These are phyloP conservation scores for Orbilia oligospora DNA, from an alignment of 2,329 filamentous ascomycete genomes.

Conservation along the genomic window DNA sequence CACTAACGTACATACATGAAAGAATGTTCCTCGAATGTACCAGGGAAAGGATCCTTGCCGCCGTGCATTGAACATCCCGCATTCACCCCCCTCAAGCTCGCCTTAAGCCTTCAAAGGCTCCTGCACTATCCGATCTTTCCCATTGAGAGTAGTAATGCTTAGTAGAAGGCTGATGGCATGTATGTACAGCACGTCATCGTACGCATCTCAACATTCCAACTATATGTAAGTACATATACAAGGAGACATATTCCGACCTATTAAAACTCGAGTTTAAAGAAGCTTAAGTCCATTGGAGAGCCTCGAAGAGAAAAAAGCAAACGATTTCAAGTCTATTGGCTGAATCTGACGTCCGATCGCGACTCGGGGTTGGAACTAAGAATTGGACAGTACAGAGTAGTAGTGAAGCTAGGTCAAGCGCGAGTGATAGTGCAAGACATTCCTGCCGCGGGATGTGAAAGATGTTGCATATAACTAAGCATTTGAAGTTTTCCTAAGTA, in stretches of 20 bases:
- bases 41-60: conserved; percentile 46
- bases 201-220: conserved; percentile 47
- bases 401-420: conserved; percentile 18
- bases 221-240: conserved; percentile 26
- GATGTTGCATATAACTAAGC: conserved; percentile 33
- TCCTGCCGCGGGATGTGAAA: conserved; percentile 23
- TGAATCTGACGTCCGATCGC: conserved; percentile 29
- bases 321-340: conserved; percentile 21
- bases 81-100: background rate
- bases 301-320: conserved; percentile 25
- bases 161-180: background rate
- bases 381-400: conserved; percentile 3
- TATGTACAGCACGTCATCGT: conserved; percentile 47
- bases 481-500: background rate
- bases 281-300: background rate
- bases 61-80: conserved; percentile 19
- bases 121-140: background rate
- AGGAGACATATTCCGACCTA: background rate
- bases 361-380: conserved; percentile 1
- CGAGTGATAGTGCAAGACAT: conserved; percentile 22
- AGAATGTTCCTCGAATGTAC: conserved; percentile 29
- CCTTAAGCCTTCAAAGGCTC: conserved; percentile 1
- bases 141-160: no score
- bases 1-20: conserved; percentile 4
- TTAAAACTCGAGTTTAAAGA: conserved; percentile 27